Base-by-base conservation (phyloP, 768 basidiomycete genomes). In the Amanita phalloides region DNA sequence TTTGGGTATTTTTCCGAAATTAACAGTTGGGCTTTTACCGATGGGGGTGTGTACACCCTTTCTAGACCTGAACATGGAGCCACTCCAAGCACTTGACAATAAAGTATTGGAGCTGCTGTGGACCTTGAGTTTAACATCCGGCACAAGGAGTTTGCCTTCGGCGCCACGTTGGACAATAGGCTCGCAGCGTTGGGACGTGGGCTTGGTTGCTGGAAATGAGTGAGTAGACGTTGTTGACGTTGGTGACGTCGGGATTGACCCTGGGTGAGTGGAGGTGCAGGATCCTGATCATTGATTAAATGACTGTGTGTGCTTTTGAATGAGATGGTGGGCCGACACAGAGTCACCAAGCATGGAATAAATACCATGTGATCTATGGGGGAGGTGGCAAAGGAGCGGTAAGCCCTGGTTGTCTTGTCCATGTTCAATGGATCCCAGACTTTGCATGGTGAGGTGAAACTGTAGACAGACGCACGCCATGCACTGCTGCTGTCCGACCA, bases 401-500 rank as follows among this genome's bases (percentile, higher is more conserved):
- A 73, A 0, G 71, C 61, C 53, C 69, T 71, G 14, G 53, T 54
- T 13, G 62, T 60, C 51, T 64, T 61, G 33, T 62, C 60, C 4
- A 62, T 60, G 26, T 62, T 62, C 48, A 63, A 59, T 14, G 65
- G 58, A 59, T 68, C 61, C 45, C 62, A 62, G 55, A 62, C 54
- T 36, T 66, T 61, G 45, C 70, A 66, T 7, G 73, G 73, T 2
- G 74, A 60, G 2, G 73, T 61, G 53, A 81, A 69, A 48, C 69
- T 72, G 63, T 86, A 86, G 1, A 84, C 74, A 4, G 70, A 68
- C 1, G 80, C 68, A n/a, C 84, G 78, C 84, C 84, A 86, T 0
- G 77, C 79, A 49, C 78, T 70, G 21, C 72, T 74, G 48, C 79
- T 78, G 54, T 86, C 84, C 1, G 76, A 82, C 84, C 84, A 86